phyloP scores from a whole-genome alignment of 2,329 filamentous ascomycete species.

The Cladosporium sp. region DNA sequence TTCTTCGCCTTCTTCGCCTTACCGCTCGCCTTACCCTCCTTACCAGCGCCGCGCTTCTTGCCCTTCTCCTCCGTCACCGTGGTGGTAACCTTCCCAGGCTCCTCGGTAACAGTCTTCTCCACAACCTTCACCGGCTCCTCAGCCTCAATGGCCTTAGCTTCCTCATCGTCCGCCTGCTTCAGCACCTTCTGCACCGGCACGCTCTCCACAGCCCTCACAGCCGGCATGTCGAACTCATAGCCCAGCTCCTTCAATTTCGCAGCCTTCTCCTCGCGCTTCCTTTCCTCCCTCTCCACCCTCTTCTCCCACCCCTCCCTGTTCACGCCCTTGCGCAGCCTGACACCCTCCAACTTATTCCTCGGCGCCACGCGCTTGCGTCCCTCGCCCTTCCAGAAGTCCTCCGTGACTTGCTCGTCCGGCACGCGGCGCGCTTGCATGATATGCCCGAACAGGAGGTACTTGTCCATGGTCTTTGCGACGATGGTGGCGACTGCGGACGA shows the following conservation, averaged over 20 bases:
- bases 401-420: slow-evolving; percentile 71
- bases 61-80: slow-evolving; percentile 34
- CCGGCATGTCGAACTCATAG: slow-evolving; percentile 75
- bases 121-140: slow-evolving; percentile 1
- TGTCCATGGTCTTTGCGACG: slow-evolving; percentile 94
- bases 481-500: slow-evolving; percentile 78
- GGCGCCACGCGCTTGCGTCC: slow-evolving; percentile 83
- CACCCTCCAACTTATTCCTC: slow-evolving; percentile 79
- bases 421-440: slow-evolving; percentile 84
- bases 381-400: slow-evolving; percentile 82
- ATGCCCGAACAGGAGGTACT: slow-evolving; percentile 92
- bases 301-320: slow-evolving; percentile 74
- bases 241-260: slow-evolving; percentile 74
- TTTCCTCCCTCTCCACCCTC: slow-evolving; percentile 69
- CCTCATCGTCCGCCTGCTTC: slow-evolving; percentile 27
- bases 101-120: slow-evolving; percentile 15
- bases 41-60: slow-evolving; percentile 29
- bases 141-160: slow-evolving; percentile 29
- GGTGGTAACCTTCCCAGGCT: slow-evolving; percentile 16
- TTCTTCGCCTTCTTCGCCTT: slow-evolving; percentile 21
- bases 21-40: slow-evolving; percentile 32
- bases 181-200: slow-evolving; percentile 49
- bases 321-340: slow-evolving; percentile 67
- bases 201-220: slow-evolving; percentile 59
- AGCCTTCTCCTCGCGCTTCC: slow-evolving; percentile 63